phyloP scores from a whole-genome alignment of 495 filamentous ascomycete genomes.

The Aspergillus kassunensis region DNA sequence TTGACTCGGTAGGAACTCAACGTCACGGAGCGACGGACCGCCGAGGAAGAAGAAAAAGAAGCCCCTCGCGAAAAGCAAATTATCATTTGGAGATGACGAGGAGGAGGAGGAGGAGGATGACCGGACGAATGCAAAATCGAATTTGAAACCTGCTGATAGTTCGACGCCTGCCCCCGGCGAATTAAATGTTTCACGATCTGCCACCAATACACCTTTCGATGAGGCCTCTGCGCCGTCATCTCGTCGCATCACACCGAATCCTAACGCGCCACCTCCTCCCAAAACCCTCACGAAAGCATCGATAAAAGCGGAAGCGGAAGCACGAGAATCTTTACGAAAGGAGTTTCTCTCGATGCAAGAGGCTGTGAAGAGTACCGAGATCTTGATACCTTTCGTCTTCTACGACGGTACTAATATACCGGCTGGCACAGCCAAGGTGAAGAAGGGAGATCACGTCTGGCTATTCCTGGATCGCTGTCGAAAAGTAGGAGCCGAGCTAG shows the following conservation, averaged over 20 bases:
- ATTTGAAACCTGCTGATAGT: conserved; percentile 20
- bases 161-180: conserved; percentile 34
- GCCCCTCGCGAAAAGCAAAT: conserved; percentile 55
- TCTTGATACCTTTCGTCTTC: conserved; percentile 92
- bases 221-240: conserved; percentile 31
- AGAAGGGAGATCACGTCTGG: conserved; percentile 91
- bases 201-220: conserved; percentile 38
- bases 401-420: conserved; percentile 98
- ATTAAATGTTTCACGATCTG: conserved; percentile 31
- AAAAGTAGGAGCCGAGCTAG: conserved; percentile 82
- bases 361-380: conserved; percentile 81
- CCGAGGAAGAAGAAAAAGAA: conserved; percentile 67
- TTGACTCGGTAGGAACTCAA: conserved; percentile 37
- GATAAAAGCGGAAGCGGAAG: conserved; percentile 72
- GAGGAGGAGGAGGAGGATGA: conserved; percentile 46
- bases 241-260: conserved; percentile 62
- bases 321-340: conserved; percentile 75
- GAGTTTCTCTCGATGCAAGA: conserved; percentile 84
- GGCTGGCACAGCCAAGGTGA: conserved; percentile 73
- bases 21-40: conserved; percentile 40
- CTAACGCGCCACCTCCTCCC: conserved; percentile 63
- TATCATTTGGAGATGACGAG: conserved; percentile 65
- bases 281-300: conserved; percentile 84
- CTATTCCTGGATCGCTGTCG: conserved; percentile 84
- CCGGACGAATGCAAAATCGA: background rate